Evolutionary conservation across 208 protist species (phyloP).

Genomic region (Leishmania turanica): DNA sequence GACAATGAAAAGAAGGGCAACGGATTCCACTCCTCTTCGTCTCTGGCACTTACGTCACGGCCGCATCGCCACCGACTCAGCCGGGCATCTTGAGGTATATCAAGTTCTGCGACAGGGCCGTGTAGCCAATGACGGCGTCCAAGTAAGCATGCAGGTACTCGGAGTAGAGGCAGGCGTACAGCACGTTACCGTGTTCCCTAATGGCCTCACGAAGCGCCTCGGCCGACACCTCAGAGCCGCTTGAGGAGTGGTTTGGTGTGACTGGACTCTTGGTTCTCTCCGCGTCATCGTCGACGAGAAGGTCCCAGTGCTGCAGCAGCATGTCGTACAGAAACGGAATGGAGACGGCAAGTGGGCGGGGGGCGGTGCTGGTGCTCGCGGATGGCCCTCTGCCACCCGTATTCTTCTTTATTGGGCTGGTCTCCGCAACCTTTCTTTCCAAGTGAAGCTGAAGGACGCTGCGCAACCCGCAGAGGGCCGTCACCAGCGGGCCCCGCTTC

Average conservation of each 20-base stretch:
- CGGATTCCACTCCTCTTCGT: not conserved
- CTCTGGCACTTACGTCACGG: not conserved
- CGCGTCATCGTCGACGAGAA: constrained; percentile 13
- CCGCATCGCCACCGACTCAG: not conserved
- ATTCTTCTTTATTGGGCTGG: constrained; percentile 37
- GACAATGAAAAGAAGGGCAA: not conserved
- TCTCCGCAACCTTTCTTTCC: constrained; percentile 23
- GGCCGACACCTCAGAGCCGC: not conserved
- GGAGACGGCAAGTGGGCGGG: not conserved
- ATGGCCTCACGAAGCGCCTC: constrained; percentile 29
- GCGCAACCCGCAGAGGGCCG: constrained; percentile 42
- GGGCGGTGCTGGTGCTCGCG: constrained; percentile 17
- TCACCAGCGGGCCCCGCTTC: constrained; percentile 44
- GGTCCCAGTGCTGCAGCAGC: constrained; percentile 34
- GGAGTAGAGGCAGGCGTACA: constrained; percentile 49
- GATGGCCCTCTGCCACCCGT: not conserved
- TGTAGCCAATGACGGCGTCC: constrained; percentile 66
- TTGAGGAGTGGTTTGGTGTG: not conserved
- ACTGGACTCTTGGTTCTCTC: not conserved
- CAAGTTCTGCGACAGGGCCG: constrained; percentile 67
- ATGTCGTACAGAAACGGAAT: constrained; percentile 30
- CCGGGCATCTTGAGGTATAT: constrained; percentile 32
- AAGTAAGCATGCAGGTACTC: constrained; percentile 70
- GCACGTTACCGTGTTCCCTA: constrained; percentile 33
- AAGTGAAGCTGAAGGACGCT: constrained; percentile 21